Percentiles rank a stretch among this genome's conserved stretches.
phyloP scores from a whole-genome alignment of 257 asterid species.

The Eustoma russellianum region DNA sequence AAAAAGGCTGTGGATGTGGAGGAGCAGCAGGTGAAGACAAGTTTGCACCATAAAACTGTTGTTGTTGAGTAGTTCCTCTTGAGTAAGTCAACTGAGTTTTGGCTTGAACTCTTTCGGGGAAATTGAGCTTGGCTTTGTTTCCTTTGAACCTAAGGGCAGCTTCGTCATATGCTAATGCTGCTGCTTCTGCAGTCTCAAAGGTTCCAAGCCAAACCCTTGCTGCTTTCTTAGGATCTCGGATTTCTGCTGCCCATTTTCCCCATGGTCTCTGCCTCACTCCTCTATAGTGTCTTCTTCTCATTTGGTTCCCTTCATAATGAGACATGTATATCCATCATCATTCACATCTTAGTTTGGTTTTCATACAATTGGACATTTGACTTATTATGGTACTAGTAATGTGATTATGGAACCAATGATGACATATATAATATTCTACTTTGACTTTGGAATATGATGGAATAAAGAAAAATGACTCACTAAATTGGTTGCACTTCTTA shows the following conservation, averaged over 20 bases:
- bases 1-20: not conserved
- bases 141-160: constrained; percentile 85
- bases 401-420: too few relatives aligned
- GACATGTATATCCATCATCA: too few relatives aligned
- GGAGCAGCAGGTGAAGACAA: not conserved
- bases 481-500: too few relatives aligned
- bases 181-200: constrained; percentile 64
- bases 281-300: constrained; percentile 54
- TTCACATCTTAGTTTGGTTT: too few relatives aligned
- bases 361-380: too few relatives aligned
- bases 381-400: too few relatives aligned
- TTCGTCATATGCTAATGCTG: constrained; percentile 74
- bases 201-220: constrained; percentile 87
- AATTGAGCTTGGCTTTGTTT: constrained; percentile 78
- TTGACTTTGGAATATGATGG: too few relatives aligned
- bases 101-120: constrained; percentile 74
- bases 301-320: constrained; percentile 16
- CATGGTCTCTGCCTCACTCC: constrained; percentile 87
- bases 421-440: too few relatives aligned
- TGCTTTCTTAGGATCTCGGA: constrained; percentile 76
- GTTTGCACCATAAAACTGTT: constrained; percentile 17
- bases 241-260: constrained; percentile 94
- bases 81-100: constrained; percentile 23
- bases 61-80: constrained; percentile 12
- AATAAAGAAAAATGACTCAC: too few relatives aligned